Evolutionary conservation across 257 asterid genomes (phyloP), one percentile per base, ranked within the genome.

Genomic region (Solanum boliviense): DNA sequence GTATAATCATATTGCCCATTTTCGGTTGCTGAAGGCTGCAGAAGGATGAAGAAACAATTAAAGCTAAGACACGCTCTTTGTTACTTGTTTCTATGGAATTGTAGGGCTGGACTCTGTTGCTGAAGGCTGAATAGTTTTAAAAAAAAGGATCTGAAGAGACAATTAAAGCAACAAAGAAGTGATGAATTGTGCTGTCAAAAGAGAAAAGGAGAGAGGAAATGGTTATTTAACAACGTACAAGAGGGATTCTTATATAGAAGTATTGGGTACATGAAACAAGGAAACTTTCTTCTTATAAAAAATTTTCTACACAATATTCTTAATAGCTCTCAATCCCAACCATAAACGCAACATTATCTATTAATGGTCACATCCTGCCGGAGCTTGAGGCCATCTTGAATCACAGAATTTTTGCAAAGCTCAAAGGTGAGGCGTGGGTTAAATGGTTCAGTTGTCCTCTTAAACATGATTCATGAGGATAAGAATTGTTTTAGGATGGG

Each of bases 11-110:
- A 97, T 82, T 92, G 88, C 75, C 98, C 99, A 75, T 88, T 46
- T 86, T 94, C 98, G 3, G 93, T 91, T 12, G 99, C 99, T 20
- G 99, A 96, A 89, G 99, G 98, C 99, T 97, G 93, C 86, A 88
- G 84, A 91, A 88, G 36, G 56, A 74, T 75, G 25, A 25, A 48
- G 44, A 82, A 6, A 46, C 70, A 48, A 82, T 82, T 29, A 48
- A 8, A 16, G 29, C 7, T 82, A 48, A 82, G 31, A 48, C 21
- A 46, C 5, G 0, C 9, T 81, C 31, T 44, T 25, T 79, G 84
- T 44, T 41, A 79, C 38, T 4, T 25, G 29, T 44, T 3, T 16
- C 15, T 7, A 79, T 41, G 84, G 18, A 76, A 13, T 41, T 39
- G 32, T 76, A 76, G 44, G 32, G 34, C 84, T 76, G 83, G 5